Base-by-base conservation (phyloP, 2,329 filamentous ascomycete species). In the Pseudopyricularia cyperi region DNA sequence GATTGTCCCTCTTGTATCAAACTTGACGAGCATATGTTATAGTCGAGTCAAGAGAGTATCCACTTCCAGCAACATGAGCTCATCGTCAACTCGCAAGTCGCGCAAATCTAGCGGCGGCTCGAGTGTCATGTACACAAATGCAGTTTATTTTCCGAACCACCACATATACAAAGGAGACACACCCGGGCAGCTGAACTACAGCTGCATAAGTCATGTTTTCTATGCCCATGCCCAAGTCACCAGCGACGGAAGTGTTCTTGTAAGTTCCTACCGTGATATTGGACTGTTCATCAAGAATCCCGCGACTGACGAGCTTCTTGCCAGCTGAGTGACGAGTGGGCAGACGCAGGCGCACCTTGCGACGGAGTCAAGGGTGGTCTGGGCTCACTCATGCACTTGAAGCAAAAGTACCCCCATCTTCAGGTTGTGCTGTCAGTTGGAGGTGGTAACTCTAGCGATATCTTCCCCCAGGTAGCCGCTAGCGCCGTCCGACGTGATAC, bases 121-220 rank as follows among this genome's bases (percentile, higher is more conserved):
- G 24, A 70, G 65, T 55, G 70, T 81, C 55, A 77, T 79, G 68
- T 77, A 73, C 62, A 79, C 78, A 61, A 93, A 93, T 65, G 87
- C 83, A 22, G 84, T 89, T 17, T 93, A 91, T 68, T 93, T 88
- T 65, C 85, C 86, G n/a, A 91, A 88, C 66, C 82, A 80, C 69
- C 74, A 82, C 54, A 79, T 89, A 58, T 89, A 89, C 67, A 74
- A 76, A 53, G 78, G 83, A 56, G 80, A 87, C 59, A 85, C 85
- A 15, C 87, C 87, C 0, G 85, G 80, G 1, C 80, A 80, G 52
- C 70, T 91, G 61, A 86, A 87, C 63, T 80, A 88, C 64, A 79
- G 79, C 57, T 87, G 84, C 60, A 82, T 91, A 60, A 89, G 84
- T 58, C 84, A 89, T 62, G 80, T 90, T 26, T 90, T 89, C 66